These are phyloP conservation scores for Meripilus lineatus DNA, from an alignment of 1,284 basidiomycete species.

Conservation along the genomic window DNA sequence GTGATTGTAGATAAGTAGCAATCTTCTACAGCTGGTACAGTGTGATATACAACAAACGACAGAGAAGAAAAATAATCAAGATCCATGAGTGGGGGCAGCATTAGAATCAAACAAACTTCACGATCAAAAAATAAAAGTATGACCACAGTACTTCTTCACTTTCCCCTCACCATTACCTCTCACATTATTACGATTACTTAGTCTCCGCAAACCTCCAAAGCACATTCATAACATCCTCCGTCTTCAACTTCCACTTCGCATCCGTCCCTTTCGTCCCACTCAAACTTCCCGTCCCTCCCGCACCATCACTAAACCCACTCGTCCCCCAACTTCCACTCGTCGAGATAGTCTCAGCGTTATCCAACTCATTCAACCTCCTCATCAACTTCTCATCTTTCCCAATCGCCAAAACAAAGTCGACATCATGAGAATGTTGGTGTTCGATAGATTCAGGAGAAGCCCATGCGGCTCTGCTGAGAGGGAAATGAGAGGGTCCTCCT, in stretches of 20 bases:
- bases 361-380: slow-evolving; percentile 67
- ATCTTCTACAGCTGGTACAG: too few species aligned
- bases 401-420: slow-evolving; percentile 63
- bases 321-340: slow-evolving; percentile 59
- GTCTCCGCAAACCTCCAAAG: slow-evolving; percentile 35
- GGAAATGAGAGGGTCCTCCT: slow-evolving; percentile 52
- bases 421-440: slow-evolving; percentile 34
- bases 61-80: too few species aligned
- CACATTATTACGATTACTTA: not conserved
- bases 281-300: slow-evolving; percentile 64
- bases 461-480: slow-evolving; percentile 37
- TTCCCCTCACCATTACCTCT: too few species aligned
- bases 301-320: slow-evolving; percentile 66
- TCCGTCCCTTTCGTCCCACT: slow-evolving; percentile 67
- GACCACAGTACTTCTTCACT: too few species aligned
- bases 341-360: slow-evolving; percentile 65
- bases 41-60: too few species aligned
- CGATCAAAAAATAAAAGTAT: too few species aligned
- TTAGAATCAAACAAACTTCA: too few species aligned
- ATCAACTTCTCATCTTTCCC: slow-evolving; percentile 74
- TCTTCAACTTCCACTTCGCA: slow-evolving; percentile 64
- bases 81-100: too few species aligned
- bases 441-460: slow-evolving; percentile 26
- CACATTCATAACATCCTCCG: slow-evolving; percentile 34
- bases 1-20: too few species aligned